Conservation (phyloP, 2,329 filamentous ascomycete species). For the Fonsecaea erecta region DNA sequence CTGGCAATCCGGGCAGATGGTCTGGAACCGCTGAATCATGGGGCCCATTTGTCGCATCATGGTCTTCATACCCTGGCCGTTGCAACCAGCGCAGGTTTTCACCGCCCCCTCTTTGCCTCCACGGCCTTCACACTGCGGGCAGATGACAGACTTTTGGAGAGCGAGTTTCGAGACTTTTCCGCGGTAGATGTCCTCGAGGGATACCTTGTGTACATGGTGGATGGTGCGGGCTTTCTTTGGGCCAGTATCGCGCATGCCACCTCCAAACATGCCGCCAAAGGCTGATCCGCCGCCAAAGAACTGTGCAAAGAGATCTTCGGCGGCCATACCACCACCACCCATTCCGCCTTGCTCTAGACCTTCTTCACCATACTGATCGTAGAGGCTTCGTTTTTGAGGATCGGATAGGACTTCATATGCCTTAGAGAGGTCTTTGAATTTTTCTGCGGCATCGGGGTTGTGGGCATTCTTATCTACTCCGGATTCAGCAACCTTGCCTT, state of each 20-base stretch:
- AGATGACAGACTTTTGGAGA: constrained; percentile 96
- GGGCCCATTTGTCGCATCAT: constrained; percentile 99
- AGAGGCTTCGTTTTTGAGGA: constrained; percentile 84
- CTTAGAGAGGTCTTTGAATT: constrained; percentile 97
- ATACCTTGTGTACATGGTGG: constrained; percentile 97
- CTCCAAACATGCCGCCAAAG: constrained; percentile 77
- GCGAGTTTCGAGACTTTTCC: constrained; percentile 98
- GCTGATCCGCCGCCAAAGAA: constrained; percentile 82
- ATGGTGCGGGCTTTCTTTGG: constrained; percentile 94
- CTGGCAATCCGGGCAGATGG: constrained; percentile 96
- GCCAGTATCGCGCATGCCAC: constrained; percentile 77
- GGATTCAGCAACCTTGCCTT: constrained; percentile 10
- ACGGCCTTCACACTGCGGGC: constrained; percentile 88
- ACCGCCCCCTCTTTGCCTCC: constrained; percentile 98
- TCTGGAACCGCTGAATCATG: constrained; percentile 99
- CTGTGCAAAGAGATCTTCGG: constrained; percentile 93
- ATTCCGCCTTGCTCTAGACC: constrained; percentile 87
- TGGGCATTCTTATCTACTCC: constrained; percentile 90
- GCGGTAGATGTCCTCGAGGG: constrained; percentile 95
- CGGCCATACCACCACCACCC: constrained; percentile 85
- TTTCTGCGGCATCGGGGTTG: constrained; percentile 90
- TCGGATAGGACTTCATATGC: constrained; percentile 96
- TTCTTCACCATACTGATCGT: constrained; percentile 97
- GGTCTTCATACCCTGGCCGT: constrained; percentile 96
- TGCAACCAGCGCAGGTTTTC: constrained; percentile 86